phyloP scores from a whole-genome alignment of 2,329 filamentous ascomycete species.

The Pseudogymnoascus sp. region DNA sequence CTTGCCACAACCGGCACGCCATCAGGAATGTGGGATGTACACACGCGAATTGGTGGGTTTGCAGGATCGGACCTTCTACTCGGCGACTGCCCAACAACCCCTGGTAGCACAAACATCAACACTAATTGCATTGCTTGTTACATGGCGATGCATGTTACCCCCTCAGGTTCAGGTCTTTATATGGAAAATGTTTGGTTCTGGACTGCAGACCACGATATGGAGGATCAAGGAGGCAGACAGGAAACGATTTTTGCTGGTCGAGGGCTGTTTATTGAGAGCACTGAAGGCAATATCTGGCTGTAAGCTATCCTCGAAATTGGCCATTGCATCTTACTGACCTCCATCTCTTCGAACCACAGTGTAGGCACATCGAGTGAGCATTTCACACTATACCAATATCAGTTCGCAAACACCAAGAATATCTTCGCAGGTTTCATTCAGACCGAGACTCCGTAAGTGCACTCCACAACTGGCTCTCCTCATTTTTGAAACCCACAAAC shows the following conservation, averaged over 20 bases:
- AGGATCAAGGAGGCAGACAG: constrained; percentile 39
- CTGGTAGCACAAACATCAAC: constrained; percentile 31
- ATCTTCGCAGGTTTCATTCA: constrained; percentile 23
- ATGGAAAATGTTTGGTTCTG: constrained; percentile 44
- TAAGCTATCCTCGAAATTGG: constrained; percentile 30
- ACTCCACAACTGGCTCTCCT: not conserved
- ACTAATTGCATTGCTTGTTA: constrained; percentile 29
- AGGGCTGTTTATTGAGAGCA: constrained; percentile 40
- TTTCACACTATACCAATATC: constrained; percentile 45
- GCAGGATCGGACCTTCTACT: constrained; percentile 39
- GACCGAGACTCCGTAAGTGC: constrained; percentile 41
- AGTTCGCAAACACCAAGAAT: constrained; percentile 33
- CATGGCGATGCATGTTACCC: constrained; percentile 30
- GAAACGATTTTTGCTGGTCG: constrained; percentile 47
- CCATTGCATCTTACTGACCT: constrained; percentile 61
- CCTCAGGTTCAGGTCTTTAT: constrained; percentile 37
- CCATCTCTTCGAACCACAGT: constrained; percentile 63
- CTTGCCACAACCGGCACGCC: constrained; percentile 48
- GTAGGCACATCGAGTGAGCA: constrained; percentile 47
- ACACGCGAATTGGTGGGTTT: constrained; percentile 37
- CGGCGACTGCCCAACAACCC: constrained; percentile 49
- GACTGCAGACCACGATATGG: constrained; percentile 39
- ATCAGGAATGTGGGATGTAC: constrained; percentile 44
- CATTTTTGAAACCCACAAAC: not conserved
- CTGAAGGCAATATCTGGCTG: constrained; percentile 43